Evolutionary conservation across 1,139 yeast species (phyloP), one percentile per base, ranked within the genome.

Genomic region (Suhomyces atakaporum): DNA sequence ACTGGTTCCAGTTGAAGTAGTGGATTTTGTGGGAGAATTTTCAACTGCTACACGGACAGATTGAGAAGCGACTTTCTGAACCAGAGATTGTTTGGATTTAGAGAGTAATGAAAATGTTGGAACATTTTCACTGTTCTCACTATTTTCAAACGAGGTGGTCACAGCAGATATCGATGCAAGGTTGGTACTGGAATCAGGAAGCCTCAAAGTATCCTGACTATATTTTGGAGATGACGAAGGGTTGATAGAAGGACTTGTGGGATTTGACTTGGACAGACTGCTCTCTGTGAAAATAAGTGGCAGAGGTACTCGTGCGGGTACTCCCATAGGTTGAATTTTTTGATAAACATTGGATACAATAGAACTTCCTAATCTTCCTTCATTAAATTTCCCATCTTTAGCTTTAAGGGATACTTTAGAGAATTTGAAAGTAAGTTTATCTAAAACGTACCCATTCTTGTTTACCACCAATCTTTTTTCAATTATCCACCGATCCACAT

Each of bases 391-490:
- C 2, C 35, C 38, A 7, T 47, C 47, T 13, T 46, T 45, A 3
- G 49, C 30, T 19, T 56, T 51, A 12, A 71, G 49, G 7, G 43
- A 40, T 7, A 70, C 53, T 39, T 60, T 64, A 5, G 58, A 47
- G 43, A 71, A 70, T 21, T 48, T 53, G 31, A 63, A 50, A 2
- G 66, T 63, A 13, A 51, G 42, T 1, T 56, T 50, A 45, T 71
- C 73, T 26, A 71, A 50, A 13, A 71, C 53, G 47, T 55, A 71
- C 1, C 69, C 75, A 41, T 63, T 53, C 22, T 58, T 54, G 47
- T 71, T 71, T 46, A 67, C 43, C 6, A 47, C 43, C 7, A 70
- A 38, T 25, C 52, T 53, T 42, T 65, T 67, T 24, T 58, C 54
- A 7, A 71, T 55, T 4, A 69, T 51, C 75, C 75, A 71, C 13